phyloP scores from a whole-genome alignment of 164 flowering plant species.

The Akebia trifoliata region DNA sequence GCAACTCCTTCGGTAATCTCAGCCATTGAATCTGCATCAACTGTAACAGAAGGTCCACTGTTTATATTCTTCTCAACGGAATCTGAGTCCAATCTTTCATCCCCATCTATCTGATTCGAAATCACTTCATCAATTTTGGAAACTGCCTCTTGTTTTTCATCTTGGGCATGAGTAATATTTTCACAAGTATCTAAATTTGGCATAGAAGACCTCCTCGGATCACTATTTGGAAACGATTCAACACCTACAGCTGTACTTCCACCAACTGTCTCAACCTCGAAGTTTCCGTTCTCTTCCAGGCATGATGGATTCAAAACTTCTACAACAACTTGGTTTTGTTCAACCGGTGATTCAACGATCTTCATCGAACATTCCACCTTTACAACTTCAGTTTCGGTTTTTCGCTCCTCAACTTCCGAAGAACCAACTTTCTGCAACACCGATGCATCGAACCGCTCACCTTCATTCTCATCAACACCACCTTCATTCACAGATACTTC shows the following conservation, averaged over 20 bases:
- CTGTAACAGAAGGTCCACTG: background rate
- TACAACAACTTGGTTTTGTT: background rate
- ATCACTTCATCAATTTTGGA: background rate
- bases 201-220: background rate
- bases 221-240: background rate
- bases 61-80: background rate
- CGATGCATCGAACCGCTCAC: too few species aligned
- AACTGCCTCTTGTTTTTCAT: background rate
- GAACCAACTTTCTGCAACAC: background rate
- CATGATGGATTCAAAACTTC: background rate
- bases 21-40: background rate
- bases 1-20: background rate
- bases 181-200: background rate
- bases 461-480: too few species aligned
- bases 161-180: background rate
- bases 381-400: background rate
- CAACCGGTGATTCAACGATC: background rate
- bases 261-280: background rate
- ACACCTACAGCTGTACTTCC: background rate
- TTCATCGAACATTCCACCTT: constrained; percentile 3
- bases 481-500: background rate
- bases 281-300: background rate
- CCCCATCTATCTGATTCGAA: background rate
- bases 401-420: background rate
- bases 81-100: background rate